Percentiles rank a stretch among this genome's conserved stretches.
Conservation (phyloP, 2,329 filamentous ascomycete genomes). For the Fusarium praegraminearum region DNA sequence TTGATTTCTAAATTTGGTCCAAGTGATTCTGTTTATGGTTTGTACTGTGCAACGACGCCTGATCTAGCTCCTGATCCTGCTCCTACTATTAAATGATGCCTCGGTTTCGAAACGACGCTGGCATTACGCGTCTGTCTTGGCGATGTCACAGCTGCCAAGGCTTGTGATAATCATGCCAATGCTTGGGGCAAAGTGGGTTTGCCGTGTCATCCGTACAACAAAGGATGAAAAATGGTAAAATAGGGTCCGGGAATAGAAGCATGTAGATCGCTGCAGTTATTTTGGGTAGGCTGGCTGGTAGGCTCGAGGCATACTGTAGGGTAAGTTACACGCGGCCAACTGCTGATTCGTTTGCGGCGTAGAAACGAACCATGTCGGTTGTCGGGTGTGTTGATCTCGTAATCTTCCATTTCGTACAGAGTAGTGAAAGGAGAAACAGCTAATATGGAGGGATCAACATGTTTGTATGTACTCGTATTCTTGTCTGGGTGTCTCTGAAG, state of each 20-base stretch:
- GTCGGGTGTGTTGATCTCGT: not conserved
- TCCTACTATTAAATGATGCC: not conserved
- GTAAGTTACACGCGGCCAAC: not conserved
- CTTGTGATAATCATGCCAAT: constrained; percentile 15
- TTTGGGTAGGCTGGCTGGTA: not conserved
- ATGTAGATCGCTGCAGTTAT: not conserved
- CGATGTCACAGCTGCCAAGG: constrained; percentile 30
- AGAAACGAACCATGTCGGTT: not conserved
- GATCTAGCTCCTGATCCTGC: not conserved
- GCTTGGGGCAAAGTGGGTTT: constrained; percentile 18
- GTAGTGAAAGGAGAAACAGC: not conserved
- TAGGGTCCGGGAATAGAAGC: constrained; percentile 20
- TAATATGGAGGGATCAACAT: not conserved
- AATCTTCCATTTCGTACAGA: not conserved
- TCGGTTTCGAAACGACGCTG: constrained; percentile 4
- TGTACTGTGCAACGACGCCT: not conserved
- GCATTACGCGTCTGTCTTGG: constrained; percentile 26
- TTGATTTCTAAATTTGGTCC: constrained; percentile 21
- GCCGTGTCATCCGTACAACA: constrained; percentile 32
- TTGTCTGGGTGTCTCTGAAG: not conserved
- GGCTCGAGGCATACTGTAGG: not conserved
- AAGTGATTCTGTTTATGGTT: not conserved
- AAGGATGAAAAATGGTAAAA: not conserved
- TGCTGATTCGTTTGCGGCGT: not conserved
- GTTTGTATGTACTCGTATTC: not conserved